phyloP scores from a whole-genome alignment of 1,284 basidiomycete genomes.

The Leccinum fallax region DNA sequence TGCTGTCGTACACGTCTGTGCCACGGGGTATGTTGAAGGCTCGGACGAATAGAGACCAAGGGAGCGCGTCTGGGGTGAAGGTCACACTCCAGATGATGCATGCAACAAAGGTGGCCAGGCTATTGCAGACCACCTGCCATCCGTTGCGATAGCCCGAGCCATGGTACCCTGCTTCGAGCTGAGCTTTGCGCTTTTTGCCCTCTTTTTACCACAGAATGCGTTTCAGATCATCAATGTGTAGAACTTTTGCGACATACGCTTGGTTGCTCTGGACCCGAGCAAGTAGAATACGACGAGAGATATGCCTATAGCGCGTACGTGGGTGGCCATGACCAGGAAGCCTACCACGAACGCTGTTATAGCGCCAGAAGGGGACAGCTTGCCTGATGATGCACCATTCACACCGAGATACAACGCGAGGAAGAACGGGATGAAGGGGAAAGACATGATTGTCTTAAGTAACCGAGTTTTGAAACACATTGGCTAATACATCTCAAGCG shows the following conservation, averaged over 20 bases:
- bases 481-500: slow-evolving; percentile 8
- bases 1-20: slow-evolving; percentile 17
- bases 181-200: slow-evolving; percentile 68
- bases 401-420: slow-evolving; percentile 43
- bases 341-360: slow-evolving; percentile 77
- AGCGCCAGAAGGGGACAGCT: slow-evolving; percentile 73
- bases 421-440: slow-evolving; percentile 35
- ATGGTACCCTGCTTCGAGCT: slow-evolving; percentile 79
- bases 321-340: slow-evolving; percentile 61
- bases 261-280: slow-evolving; percentile 82
- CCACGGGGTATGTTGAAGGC: not conserved
- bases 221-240: slow-evolving; percentile 8
- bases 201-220: slow-evolving; percentile 45
- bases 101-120: slow-evolving; percentile 68
- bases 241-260: slow-evolving; percentile 45
- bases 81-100: slow-evolving; percentile 64
- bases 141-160: slow-evolving; percentile 71
- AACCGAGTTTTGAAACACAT: not conserved
- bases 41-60: slow-evolving; percentile 26
- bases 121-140: slow-evolving; percentile 84
- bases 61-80: slow-evolving; percentile 47
- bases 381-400: slow-evolving; percentile 48
- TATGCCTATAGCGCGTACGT: slow-evolving; percentile 67
- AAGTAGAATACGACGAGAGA: slow-evolving; percentile 84
- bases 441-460: slow-evolving; percentile 10